Conservation (phyloP, 2,329 filamentous ascomycete genomes). For the Onygenales sp. region DNA sequence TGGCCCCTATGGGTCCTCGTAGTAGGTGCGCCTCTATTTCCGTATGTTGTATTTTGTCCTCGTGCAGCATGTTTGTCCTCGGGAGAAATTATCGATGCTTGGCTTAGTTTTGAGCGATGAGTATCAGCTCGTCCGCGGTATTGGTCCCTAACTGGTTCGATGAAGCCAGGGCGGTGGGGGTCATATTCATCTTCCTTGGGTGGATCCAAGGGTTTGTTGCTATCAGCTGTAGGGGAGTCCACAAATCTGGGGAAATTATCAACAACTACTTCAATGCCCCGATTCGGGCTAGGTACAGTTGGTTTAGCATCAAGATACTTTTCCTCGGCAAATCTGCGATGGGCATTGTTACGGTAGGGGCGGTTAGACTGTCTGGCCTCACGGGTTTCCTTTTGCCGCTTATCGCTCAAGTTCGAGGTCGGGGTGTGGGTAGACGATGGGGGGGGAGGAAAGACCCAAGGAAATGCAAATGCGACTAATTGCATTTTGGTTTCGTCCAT, state of each 20-base stretch:
- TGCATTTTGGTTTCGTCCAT: conserved; percentile 49
- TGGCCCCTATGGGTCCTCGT: neutral
- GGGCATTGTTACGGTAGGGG: neutral
- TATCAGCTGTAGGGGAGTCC: conserved; percentile 11
- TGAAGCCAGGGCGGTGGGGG: conserved; percentile 30
- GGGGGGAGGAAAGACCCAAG: conserved; percentile 26
- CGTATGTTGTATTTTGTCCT: neutral
- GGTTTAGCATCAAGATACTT: neutral
- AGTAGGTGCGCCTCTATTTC: neutral
- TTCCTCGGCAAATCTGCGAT: neutral
- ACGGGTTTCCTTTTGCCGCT: neutral
- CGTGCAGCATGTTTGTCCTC: neutral
- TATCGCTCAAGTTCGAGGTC: neutral
- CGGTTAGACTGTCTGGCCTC: conserved; percentile 3
- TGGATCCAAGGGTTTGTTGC: conserved; percentile 19
- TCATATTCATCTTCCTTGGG: conserved; percentile 41
- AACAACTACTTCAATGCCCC: conserved; percentile 12
- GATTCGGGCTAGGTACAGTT: neutral
- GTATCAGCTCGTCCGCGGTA: conserved; percentile 6
- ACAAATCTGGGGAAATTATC: conserved; percentile 14
- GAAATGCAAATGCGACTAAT: conserved; percentile 43
- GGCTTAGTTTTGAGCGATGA: conserved; percentile 1
- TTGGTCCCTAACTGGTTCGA: conserved; percentile 12
- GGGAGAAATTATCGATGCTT: neutral
- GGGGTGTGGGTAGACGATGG: neutral